Base-by-base conservation (phyloP, 2,329 filamentous ascomycete species). In the Aspergillus pseudonomiae region DNA sequence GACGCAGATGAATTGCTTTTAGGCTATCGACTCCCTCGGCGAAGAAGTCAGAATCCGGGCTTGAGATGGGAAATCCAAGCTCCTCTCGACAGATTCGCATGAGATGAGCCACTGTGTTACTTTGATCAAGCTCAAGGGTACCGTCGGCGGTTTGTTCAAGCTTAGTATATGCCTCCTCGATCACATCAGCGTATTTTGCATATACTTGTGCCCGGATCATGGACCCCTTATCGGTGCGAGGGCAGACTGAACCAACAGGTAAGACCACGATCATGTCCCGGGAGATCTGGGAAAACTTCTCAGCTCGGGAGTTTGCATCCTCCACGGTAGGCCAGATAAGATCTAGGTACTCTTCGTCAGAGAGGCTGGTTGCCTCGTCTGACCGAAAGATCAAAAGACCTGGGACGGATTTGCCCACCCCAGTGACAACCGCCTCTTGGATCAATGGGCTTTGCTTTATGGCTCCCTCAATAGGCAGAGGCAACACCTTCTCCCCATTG, bases 141-240 rank as follows among this genome's bases (percentile, higher is more conserved):
- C 70, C 73, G 11, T 50, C 21, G 0, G 53, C 71, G 43, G 28
- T 67, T 58, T 66, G 70, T 60, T 65, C 73, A 3, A 59, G 19
- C 19, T 57, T 60, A 1, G 57, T 16, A 36, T 75, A 74, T n/a
- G 78, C 62, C 1, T 64, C 41, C 21, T 77, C 80, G 26, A 86
- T 86, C 6, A 80, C 71, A 0, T 73, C 67, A 0, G 71, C 74
- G 62, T 84, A 85, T 2, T 74, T 69, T 16, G 74, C 71, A 68
- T 85, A 85, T 7, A 83, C 80, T 9, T 81, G 79, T 6, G 79
- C 77, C 4, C 85, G 79, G 34, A 86, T 86, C 61, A 85, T 78
- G 0, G 80, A 85, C 1, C 82, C 82, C 68, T 87, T 87, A 60
- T 86, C 85, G 0, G 85, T 86, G 2, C 75, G 73, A 0, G 84